Conservation (phyloP, 129 eudicot genomes). For the Cynara cardunculus region DNA sequence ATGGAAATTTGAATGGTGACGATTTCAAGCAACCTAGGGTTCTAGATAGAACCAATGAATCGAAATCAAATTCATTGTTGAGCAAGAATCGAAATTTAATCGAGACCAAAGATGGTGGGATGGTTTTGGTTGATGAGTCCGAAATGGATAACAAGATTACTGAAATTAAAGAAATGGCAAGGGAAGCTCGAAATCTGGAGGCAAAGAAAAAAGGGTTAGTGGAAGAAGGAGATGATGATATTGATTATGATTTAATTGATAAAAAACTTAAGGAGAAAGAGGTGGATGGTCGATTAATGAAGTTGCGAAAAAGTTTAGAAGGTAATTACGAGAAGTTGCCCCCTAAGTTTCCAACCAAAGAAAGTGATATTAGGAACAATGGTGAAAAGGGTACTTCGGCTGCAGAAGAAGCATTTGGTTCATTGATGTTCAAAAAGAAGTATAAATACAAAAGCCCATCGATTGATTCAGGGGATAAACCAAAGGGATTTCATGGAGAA, state of each 20-base stretch:
- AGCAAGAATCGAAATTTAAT: constrained; percentile 20
- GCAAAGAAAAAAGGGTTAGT: constrained; percentile 33
- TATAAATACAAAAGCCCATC: constrained; percentile 34
- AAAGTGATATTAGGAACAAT: constrained; percentile 1
- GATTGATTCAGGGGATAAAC: constrained; percentile 35
- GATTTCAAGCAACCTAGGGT: constrained; percentile 20
- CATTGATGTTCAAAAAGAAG: constrained; percentile 58
- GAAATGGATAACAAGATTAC: constrained; percentile 52
- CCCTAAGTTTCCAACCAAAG: constrained; percentile 15
- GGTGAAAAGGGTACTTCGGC: constrained; percentile 13
- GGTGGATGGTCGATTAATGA: constrained; percentile 45
- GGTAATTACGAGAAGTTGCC: constrained; percentile 26
- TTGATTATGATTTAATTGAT: constrained; percentile 23
- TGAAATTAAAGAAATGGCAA: constrained; percentile 73
- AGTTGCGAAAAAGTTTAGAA: constrained; percentile 39
- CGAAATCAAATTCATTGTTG: neutral
- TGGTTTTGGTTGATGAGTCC: constrained; percentile 32
- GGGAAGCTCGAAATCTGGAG: constrained; percentile 60
- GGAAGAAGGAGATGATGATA: constrained; percentile 33
- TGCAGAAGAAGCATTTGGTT: constrained; percentile 27
- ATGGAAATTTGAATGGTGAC: constrained; percentile 22
- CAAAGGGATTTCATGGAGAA: constrained; percentile 50
- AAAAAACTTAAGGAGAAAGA: constrained; percentile 50
- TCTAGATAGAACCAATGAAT: constrained; percentile 17
- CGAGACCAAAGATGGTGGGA: constrained; percentile 22